A percentile compares a stretch with the other conserved stretches of the same genome.
These are phyloP conservation scores for Chaetoscypha palmicola DNA, from an alignment of 2,329 filamentous ascomycete species.

Conservation along the genomic window DNA sequence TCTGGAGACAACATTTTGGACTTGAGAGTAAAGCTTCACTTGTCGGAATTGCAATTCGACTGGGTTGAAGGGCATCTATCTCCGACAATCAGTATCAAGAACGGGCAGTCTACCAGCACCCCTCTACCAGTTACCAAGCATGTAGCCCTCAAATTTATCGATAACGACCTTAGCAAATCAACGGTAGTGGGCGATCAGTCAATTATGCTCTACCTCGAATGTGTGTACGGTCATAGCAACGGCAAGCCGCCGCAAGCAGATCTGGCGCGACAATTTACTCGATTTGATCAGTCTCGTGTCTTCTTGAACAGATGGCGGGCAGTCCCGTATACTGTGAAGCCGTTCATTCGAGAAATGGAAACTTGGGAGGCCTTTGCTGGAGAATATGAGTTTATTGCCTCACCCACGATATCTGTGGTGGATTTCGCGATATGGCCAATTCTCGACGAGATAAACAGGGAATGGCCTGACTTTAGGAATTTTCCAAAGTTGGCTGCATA, in stretches of 20 bases:
- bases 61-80: constrained; percentile 29
- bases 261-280: constrained; percentile 23
- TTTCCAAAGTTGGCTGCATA: constrained; percentile 29
- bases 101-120: constrained; percentile 17
- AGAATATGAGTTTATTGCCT: constrained; percentile 38
- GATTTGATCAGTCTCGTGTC: constrained; percentile 19
- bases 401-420: constrained; percentile 35
- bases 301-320: constrained; percentile 23
- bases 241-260: constrained; percentile 14
- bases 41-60: constrained; percentile 41
- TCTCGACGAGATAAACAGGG: constrained; percentile 39
- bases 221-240: constrained; percentile 36
- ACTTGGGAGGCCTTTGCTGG: constrained; percentile 18
- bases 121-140: constrained; percentile 16
- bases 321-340: constrained; percentile 17
- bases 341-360: constrained; percentile 27
- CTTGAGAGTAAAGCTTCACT: constrained; percentile 42
- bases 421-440: constrained; percentile 55
- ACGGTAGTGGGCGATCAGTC: constrained; percentile 43
- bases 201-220: constrained; percentile 56
- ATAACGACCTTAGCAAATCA: constrained; percentile 45
- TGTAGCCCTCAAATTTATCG: constrained; percentile 43
- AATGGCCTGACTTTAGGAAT: constrained; percentile 27
- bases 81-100: constrained; percentile 27
- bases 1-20: constrained; percentile 43